Evolutionary conservation across 345 rosid species (phyloP).

Genomic region (Raphanus sativus): DNA sequence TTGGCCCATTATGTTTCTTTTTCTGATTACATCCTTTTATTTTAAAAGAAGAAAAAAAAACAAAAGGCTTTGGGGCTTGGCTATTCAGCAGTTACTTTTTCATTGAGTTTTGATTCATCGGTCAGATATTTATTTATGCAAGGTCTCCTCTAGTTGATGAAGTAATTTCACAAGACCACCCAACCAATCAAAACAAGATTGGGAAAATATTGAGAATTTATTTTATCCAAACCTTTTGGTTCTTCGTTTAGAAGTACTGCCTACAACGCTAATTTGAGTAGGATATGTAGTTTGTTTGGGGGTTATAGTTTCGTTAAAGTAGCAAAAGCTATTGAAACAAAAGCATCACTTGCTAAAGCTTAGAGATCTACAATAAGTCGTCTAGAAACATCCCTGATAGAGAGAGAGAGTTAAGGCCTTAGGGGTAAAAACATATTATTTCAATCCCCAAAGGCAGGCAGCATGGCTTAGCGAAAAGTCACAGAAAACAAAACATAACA

Average conservation of each 20-base stretch:
- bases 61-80: too few relatives aligned
- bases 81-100: too few relatives aligned
- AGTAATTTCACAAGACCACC: too few relatives aligned
- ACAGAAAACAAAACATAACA: conserved; percentile 21
- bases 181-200: too few relatives aligned
- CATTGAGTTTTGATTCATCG: too few relatives aligned
- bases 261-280: not conserved
- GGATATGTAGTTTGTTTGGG: not conserved
- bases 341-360: not conserved
- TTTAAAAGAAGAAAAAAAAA: too few relatives aligned
- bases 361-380: not conserved
- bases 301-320: not conserved
- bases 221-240: too few relatives aligned
- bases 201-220: too few relatives aligned
- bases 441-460: conserved; percentile 5
- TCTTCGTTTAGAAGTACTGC: not conserved
- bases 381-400: not conserved
- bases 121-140: too few relatives aligned
- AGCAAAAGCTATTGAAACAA: not conserved
- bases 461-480: conserved; percentile 24
- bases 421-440: conserved; percentile 7
- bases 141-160: too few relatives aligned
- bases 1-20: not conserved
- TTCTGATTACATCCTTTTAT: too few relatives aligned
- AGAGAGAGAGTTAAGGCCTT: not conserved